Base-by-base conservation (phyloP, 345 rosid species). In the Lumnitzera littorea region DNA sequence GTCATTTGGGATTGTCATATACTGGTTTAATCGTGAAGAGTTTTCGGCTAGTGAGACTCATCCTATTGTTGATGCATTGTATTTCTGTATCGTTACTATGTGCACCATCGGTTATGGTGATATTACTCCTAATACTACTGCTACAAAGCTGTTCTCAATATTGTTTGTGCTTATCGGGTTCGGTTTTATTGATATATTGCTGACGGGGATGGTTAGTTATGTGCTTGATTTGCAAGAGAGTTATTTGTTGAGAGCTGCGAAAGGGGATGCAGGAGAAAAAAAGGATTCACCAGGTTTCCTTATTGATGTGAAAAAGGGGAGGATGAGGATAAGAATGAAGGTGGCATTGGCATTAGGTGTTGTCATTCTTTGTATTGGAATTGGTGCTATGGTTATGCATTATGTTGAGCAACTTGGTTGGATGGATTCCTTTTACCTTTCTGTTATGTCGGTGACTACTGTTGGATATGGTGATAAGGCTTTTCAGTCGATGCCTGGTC, bases 51-150 rank as follows among this genome's bases (percentile, higher is more conserved):
- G 17, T 15, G 74, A 81, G 67, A 94, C 96, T 36, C 91, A 92
- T 55, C 99, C 96, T 1, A 78, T 90, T n/a, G 91, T 87, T 58
- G 99, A 88, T 69, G 97, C 91, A 9, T 64, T 94, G 57, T 94
- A 88, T 71, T 94, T 94, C 64, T 88, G 96, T 64, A 81, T 87
- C 17, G 97, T 92, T 1, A 92, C 98, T 4, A 85, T 92, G 96
- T 92, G 98, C 70, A 92, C 98, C 0, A 89, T 92, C 51, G 97
- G 96, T 15, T 94, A 88, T 57, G 97, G 97, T 52, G 99, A 94
- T 60, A 94, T 94, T 9, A 90, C 87, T 2, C 95, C 97, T 1
- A 70, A 78, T 15, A 84, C 64, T 29, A 60, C 64, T 5, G 29
- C 73, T 0, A 94, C 99, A 15, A 94, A 88, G 79, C 24, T 94